Evolutionary conservation across 371 early-diverging fungal genomes (phyloP).

Genomic region (Mucor plumbeus): DNA sequence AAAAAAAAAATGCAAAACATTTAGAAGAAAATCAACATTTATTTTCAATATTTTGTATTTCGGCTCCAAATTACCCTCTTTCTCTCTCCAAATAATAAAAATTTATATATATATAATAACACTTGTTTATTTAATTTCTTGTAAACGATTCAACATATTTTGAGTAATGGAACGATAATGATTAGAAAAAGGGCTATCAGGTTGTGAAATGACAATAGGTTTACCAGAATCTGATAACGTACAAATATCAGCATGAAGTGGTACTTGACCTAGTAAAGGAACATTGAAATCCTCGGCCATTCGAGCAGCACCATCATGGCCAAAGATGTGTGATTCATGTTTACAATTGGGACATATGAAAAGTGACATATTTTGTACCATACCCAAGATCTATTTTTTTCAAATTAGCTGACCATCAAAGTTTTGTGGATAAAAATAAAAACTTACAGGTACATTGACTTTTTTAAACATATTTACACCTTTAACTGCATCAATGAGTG

Average conservation of each 20-base stretch:
- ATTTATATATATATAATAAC: background rate
- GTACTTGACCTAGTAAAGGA: conserved; percentile 77
- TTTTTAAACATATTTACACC: conserved; percentile 86
- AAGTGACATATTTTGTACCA: conserved; percentile 90
- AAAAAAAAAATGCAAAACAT: conserved; percentile 1
- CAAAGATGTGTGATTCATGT: conserved; percentile 82
- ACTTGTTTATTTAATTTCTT: conserved; percentile 11
- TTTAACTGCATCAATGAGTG: conserved; percentile 81
- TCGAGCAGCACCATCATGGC: conserved; percentile 66
- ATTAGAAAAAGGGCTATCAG: conserved; percentile 64
- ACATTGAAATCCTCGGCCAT: conserved; percentile 70
- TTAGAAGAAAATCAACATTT: conserved; percentile 1
- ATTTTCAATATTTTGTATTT: background rate
- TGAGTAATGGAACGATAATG: conserved; percentile 70
- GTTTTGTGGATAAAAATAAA: background rate
- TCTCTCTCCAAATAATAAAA: background rate
- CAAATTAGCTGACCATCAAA: too few relatives aligned
- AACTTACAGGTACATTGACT: conserved; percentile 80
- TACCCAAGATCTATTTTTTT: conserved; percentile 76
- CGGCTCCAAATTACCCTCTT: conserved; percentile 1
- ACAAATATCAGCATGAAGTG: conserved; percentile 79
- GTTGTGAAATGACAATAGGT: conserved; percentile 75
- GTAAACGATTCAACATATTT: conserved; percentile 51
- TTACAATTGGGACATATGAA: conserved; percentile 85
- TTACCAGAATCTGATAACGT: conserved; percentile 76